A percentile compares a stretch with the other conserved stretches of the same genome.
Evolutionary conservation across 768 basidiomycete genomes (phyloP).

Genomic region (Tubosaeta sp.): DNA sequence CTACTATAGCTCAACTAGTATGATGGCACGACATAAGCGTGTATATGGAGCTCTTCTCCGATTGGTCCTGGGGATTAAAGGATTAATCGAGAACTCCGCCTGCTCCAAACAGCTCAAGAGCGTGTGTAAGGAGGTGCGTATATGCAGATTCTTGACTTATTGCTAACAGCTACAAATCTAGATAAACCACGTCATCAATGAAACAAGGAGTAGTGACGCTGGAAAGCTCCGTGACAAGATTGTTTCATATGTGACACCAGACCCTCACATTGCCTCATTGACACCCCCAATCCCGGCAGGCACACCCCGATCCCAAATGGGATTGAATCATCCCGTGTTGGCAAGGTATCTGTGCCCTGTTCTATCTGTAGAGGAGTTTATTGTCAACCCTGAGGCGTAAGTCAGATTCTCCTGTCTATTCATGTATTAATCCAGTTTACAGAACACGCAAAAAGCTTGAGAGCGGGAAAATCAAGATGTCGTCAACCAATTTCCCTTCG

Average conservation of each 20-base stretch:
- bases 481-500: neutral
- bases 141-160: neutral
- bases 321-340: slow-evolving; percentile 4
- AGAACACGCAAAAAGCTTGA: slow-evolving; percentile 1
- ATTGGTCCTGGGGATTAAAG: neutral
- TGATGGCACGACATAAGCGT: neutral
- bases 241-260: neutral
- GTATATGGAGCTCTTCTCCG: neutral
- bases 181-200: neutral
- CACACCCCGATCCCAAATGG: neutral
- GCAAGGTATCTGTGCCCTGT: neutral
- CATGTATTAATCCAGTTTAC: neutral
- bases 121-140: neutral
- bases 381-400: neutral
- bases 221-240: neutral
- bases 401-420: neutral
- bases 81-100: neutral
- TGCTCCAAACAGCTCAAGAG: neutral
- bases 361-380: neutral
- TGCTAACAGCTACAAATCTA: neutral
- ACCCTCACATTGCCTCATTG: neutral
- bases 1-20: neutral
- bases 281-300: neutral
- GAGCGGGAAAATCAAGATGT: slow-evolving; percentile 2
- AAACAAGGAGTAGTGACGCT: neutral